Evolutionary conservation across 495 filamentous ascomycete species (phyloP).

Genomic region (Talaromyces adpressus): DNA sequence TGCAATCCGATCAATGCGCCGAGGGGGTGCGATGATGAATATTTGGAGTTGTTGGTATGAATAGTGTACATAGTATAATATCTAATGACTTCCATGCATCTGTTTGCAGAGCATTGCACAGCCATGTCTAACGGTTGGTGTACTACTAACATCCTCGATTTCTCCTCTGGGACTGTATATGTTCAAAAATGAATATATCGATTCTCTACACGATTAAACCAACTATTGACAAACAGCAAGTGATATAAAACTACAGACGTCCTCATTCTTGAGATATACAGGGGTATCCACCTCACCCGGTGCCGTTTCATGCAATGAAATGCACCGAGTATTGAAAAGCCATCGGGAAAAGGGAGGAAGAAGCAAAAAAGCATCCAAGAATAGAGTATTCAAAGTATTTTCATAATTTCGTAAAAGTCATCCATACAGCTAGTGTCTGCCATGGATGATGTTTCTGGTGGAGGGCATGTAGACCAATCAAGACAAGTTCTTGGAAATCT

Average conservation of each 20-base stretch:
- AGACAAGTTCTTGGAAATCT: conserved; percentile 24
- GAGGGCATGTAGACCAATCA: not conserved
- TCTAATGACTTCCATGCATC: not conserved
- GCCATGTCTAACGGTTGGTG: not conserved
- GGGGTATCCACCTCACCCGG: conserved; percentile 4
- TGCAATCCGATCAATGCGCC: conserved; percentile 7
- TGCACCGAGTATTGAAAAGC: not conserved
- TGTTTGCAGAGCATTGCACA: not conserved
- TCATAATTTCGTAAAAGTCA: not conserved
- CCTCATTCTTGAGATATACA: not conserved
- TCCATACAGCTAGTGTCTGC: not conserved
- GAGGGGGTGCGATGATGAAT: not conserved
- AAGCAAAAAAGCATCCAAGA: not conserved
- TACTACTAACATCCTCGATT: not conserved
- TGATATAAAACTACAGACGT: not conserved
- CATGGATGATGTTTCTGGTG: not conserved
- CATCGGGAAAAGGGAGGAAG: not conserved
- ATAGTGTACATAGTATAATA: not conserved
- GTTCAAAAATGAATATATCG: not conserved
- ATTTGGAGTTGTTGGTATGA: not conserved
- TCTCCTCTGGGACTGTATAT: not conserved
- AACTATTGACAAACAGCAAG: not conserved
- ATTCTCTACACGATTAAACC: not conserved
- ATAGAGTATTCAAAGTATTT: not conserved
- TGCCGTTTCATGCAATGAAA: not conserved